Base-by-base conservation (phyloP, 345 rosid genomes). In the Isatis tinctoria region DNA sequence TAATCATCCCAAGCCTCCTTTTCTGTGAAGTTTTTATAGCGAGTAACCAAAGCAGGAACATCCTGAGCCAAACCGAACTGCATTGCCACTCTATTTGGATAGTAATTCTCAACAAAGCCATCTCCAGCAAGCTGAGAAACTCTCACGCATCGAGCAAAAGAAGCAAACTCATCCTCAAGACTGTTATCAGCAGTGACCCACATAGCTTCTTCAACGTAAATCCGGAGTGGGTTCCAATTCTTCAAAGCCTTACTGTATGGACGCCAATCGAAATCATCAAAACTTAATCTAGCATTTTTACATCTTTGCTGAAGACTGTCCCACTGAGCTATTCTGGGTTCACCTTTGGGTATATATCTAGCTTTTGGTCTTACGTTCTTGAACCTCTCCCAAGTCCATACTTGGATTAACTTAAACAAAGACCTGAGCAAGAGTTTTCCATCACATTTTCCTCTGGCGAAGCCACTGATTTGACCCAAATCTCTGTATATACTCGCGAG, bases 1-100 rank as follows among this genome's bases (percentile, higher is more conserved):
- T 83, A 86, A 26, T 83, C 64, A 49, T 60, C 60, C 79, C 75
- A 13, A 0, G 80, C 67, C 47, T 74, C 69, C 26, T 51, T 41
- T 58, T 57, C 51, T 44, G 68, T 49, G 60, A 69, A 41, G 39
- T 53, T 52, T 6, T 41, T 52, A 32, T 26, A 56, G 24, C 27
- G 61, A 43, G 56, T 51, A 35, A 78, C 72, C 4, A 16, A 51
- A 18, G 47, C 65, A 2, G 87, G 91, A 30, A 85, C 11, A 78
- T 86, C 89, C 57, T 86, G 93, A 69, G 80, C 81, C 26, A 87
- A 28, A 37, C n/a, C 93, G 8, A 90, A 85, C 68, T 90, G 89
- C 88, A 78, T 81, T 2, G 83, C 82, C 8, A 87, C 88, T 52
- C 89, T 65, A 68, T 87, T 80, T 0, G 91, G 93, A 5, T 62